A percentile compares a stretch with the other conserved stretches of the same genome.
Evolutionary conservation across 257 asterid genomes (phyloP).

Genomic region (Avicennia marina): DNA sequence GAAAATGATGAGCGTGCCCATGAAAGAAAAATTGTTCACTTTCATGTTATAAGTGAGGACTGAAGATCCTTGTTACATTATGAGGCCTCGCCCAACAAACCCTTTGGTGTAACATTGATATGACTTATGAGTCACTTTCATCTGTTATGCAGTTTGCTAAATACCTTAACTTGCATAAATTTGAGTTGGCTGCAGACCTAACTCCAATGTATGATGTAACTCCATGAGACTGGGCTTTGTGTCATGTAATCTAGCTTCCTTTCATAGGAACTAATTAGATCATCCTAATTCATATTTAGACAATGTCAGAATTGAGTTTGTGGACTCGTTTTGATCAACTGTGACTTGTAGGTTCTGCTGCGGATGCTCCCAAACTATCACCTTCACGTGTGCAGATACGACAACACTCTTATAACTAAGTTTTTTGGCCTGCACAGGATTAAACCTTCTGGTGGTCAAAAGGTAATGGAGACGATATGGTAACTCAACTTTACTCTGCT

Average conservation of each 20-base stretch:
- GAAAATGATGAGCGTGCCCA: neutral
- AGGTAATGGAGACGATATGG: conserved; percentile 39
- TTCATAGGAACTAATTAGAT: neutral
- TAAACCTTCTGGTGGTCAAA: conserved; percentile 90
- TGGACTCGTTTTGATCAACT: neutral
- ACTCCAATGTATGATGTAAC: neutral
- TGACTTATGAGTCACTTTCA: too few species aligned
- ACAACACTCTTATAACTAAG: conserved; percentile 89
- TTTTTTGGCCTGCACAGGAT: conserved; percentile 99
- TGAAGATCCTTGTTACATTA: too few species aligned
- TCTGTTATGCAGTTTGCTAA: too few species aligned
- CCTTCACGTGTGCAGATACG: conserved; percentile 64
- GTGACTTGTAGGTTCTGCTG: conserved; percentile 69
- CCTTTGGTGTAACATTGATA: too few species aligned
- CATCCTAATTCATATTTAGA: too few species aligned
- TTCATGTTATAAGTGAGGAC: too few species aligned
- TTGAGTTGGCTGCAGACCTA: too few species aligned
- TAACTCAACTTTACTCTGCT: too few species aligned
- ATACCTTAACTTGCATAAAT: too few species aligned
- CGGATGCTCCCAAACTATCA: conserved; percentile 94
- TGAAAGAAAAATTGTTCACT: too few species aligned
- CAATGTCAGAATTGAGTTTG: neutral
- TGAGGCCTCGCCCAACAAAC: too few species aligned
- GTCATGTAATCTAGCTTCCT: neutral
- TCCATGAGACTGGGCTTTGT: neutral